Conservation (phyloP, 1,284 basidiomycete species). For the Moniliophthora roreri region DNA sequence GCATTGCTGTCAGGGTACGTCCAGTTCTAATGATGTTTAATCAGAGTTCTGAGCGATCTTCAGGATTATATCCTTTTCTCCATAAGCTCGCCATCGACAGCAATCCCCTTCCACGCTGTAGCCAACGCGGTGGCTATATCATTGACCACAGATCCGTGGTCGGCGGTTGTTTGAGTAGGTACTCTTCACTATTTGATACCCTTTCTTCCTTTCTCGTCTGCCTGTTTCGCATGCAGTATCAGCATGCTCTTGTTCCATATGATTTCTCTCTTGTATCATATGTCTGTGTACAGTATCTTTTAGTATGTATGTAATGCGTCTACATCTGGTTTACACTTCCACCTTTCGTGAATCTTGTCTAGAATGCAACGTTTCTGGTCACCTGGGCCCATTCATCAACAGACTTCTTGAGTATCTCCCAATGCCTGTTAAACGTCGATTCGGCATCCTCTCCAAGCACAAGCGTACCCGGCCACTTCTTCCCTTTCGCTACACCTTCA, state of each 20-base stretch:
- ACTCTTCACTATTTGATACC: too few species aligned
- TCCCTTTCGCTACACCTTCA: conserved; percentile 25
- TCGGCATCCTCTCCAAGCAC: conserved; percentile 29
- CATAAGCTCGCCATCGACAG: neutral
- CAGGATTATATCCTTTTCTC: neutral
- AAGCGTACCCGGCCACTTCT: conserved; percentile 24
- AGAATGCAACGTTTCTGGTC: conserved; percentile 17
- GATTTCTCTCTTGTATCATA: too few species aligned
- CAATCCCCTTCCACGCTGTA: neutral
- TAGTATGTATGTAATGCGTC: too few species aligned
- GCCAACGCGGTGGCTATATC: neutral
- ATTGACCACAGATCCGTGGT: neutral
- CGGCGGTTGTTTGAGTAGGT: neutral
- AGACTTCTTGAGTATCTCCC: conserved; percentile 17
- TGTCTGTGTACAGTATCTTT: too few species aligned
- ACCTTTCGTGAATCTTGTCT: too few species aligned
- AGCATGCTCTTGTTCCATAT: too few species aligned
- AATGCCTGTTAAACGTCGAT: conserved; percentile 23
- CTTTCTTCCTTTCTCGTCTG: too few species aligned
- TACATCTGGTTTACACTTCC: too few species aligned
- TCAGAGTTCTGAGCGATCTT: too few species aligned
- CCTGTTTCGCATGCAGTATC: too few species aligned
- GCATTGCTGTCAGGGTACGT: conserved; percentile 6
- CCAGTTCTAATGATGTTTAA: too few species aligned
- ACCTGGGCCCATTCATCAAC: conserved; percentile 31